Evolutionary conservation across 2,329 filamentous ascomycete genomes (phyloP).

Genomic region (Aspergillus fructus): DNA sequence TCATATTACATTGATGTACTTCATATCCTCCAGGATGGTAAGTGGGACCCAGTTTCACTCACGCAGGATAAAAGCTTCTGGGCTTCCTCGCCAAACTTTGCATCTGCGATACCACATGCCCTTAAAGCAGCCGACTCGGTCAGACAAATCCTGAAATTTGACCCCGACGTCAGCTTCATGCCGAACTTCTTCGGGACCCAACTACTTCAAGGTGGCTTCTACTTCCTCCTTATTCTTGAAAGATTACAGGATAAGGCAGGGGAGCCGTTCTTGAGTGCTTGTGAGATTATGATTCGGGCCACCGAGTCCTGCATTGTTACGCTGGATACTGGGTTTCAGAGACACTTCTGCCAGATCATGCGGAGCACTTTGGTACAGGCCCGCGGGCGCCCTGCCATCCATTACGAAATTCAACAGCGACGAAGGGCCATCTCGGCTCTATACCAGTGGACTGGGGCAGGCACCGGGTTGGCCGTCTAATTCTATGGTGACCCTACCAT

Average conservation of each 20-base stretch:
- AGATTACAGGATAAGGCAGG: slow-evolving; percentile 85
- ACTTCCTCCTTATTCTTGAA: slow-evolving; percentile 83
- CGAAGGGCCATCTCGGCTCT: slow-evolving; percentile 78
- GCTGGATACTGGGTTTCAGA: slow-evolving; percentile 89
- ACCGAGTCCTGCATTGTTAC: slow-evolving; percentile 95
- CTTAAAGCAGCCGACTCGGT: slow-evolving; percentile 87
- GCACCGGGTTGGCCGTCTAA: slow-evolving; percentile 70
- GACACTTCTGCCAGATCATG: slow-evolving; percentile 95
- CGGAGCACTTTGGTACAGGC: slow-evolving; percentile 87
- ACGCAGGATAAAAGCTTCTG: slow-evolving; percentile 90
- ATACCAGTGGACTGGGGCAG: slow-evolving; percentile 89
- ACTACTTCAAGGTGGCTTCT: slow-evolving; percentile 82
- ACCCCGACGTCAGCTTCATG: slow-evolving; percentile 92
- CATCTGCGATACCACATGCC: slow-evolving; percentile 82
- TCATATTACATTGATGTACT: slow-evolving; percentile 92
- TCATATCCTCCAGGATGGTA: slow-evolving; percentile 86
- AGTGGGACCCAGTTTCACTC: slow-evolving; percentile 90
- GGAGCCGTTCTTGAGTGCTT: slow-evolving; percentile 81
- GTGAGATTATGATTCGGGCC: slow-evolving; percentile 86
- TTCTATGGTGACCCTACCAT: background rate
- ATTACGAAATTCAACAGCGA: slow-evolving; percentile 79
- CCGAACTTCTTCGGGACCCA: slow-evolving; percentile 97
- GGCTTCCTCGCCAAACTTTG: slow-evolving; percentile 87
- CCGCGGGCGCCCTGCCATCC: slow-evolving; percentile 78
- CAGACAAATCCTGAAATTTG: slow-evolving; percentile 80